phyloP scores from a whole-genome alignment of 345 rosid species.

The Garcia nutans region DNA sequence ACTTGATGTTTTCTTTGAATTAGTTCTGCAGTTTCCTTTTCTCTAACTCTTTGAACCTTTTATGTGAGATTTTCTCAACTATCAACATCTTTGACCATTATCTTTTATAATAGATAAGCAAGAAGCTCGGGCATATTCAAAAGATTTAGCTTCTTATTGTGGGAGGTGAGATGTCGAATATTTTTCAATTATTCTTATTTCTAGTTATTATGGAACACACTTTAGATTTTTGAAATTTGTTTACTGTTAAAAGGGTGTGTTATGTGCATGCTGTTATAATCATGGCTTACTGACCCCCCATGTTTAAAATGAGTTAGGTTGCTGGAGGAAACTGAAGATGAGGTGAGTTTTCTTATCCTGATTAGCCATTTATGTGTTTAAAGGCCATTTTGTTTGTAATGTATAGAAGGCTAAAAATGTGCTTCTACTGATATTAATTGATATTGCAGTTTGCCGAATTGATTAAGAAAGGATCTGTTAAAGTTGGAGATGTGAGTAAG shows the following conservation, averaged over 20 bases:
- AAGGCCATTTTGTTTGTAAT: neutral
- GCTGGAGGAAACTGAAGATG: constrained; percentile 91
- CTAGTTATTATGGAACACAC: neutral
- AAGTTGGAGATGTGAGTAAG: constrained; percentile 68
- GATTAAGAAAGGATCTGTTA: constrained; percentile 71
- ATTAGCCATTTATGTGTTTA: constrained; percentile 16
- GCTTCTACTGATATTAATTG: constrained; percentile 8
- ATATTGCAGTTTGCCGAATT: constrained; percentile 59
- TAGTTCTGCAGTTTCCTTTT: neutral
- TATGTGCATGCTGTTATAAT: neutral
- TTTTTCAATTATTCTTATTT: neutral
- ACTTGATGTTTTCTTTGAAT: constrained; percentile 1
- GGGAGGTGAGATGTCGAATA: constrained; percentile 61
- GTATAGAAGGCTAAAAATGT: neutral
- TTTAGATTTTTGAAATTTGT: neutral
- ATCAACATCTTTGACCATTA: neutral
- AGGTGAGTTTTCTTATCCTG: constrained; percentile 44
- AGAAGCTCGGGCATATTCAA: constrained; percentile 86
- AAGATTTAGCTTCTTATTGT: constrained; percentile 83
- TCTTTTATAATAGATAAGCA: constrained; percentile 58
- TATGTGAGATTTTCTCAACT: neutral
- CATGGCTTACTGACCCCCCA: neutral
- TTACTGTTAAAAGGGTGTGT: neutral
- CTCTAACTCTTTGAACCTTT: neutral
- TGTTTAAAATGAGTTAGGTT: constrained; percentile 47